phyloP scores from a whole-genome alignment of 306 rosid species.

The Carpinus viminea region DNA sequence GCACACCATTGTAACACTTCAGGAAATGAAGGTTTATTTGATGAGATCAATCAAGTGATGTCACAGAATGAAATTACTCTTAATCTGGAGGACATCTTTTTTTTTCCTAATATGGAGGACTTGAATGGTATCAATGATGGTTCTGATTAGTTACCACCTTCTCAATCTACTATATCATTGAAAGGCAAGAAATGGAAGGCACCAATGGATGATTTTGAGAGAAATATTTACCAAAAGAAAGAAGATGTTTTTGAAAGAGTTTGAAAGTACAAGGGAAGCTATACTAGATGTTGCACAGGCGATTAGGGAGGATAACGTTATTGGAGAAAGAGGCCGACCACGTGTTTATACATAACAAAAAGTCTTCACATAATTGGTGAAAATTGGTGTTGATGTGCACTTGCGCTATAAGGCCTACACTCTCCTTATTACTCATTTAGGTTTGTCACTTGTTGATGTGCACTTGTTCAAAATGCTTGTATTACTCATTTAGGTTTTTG shows the following conservation, averaged over 20 bases:
- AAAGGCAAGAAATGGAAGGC: conserved; percentile 23
- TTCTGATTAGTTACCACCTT: conserved; percentile 17
- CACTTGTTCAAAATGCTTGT: too few species aligned
- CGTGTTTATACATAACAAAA: conserved; percentile 18
- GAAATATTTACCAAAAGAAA: neutral
- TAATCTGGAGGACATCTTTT: conserved; percentile 8
- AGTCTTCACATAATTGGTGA: conserved; percentile 20
- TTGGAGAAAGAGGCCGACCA: conserved; percentile 15
- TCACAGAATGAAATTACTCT: conserved; percentile 18
- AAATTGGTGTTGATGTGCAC: conserved; percentile 13
- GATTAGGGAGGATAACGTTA: conserved; percentile 29
- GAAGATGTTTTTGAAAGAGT: conserved; percentile 5
- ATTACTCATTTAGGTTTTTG: too few species aligned
- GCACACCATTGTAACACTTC: neutral
- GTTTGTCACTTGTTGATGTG: too few species aligned
- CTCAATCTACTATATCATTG: conserved; percentile 18
- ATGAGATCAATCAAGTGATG: conserved; percentile 7
- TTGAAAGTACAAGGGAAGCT: conserved; percentile 20
- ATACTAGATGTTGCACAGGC: conserved; percentile 31
- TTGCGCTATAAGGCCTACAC: neutral
- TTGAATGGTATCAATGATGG: conserved; percentile 21
- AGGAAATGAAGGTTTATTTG: conserved; percentile 1
- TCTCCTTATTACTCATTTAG: neutral
- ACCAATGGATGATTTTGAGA: neutral
- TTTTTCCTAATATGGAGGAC: neutral